Evolutionary conservation across 768 basidiomycete species (phyloP), one percentile per base, ranked within the genome.

Genomic region (Psilocybe sp.): DNA sequence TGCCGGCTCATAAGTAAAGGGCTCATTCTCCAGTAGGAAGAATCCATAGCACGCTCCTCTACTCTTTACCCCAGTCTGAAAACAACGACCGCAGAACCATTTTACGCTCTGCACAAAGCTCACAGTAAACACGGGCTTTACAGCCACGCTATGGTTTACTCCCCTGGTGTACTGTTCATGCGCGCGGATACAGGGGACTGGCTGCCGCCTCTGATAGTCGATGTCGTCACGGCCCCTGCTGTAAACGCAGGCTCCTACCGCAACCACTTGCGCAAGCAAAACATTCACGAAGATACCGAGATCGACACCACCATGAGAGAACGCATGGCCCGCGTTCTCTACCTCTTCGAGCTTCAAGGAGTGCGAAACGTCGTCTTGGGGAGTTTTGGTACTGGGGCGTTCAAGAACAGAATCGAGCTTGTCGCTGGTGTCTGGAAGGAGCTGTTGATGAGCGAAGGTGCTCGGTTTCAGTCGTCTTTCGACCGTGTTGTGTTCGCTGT

Each of bases 321-420:
- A 61, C 73, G 87, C 12, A 89, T 89, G 85, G 82, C 68, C 0
- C 75, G 87, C 11, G 66, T 88, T 19, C 63, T 89, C 3, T 77
- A 67, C 44, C 65, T 88, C 20, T 86, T 87, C 60, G 81, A 88
- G 64, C 68, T 66, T 35, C 72, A 78, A 50, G 80, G 80, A 2
- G 75, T 79, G 14, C 69, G 69, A 56, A 74, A 80, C 55, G 48
- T 89, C 39, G 82, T 89, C 1, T 64, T 89, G n/a, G 87, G 88
- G 23, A 81, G 80, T 58, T 89, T 87, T 64, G 87, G 87, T 13
- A 88, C 87, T 1, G 87, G 87, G 0, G 87, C 82, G 4, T 89
- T 88, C 64, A 69, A 63, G 48, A 89, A 89, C 60, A 68, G 71
- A 19, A 77, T 87, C 8, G 59, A 67, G 38, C 68, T 74, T 32